Conservation (phyloP, 148 eudicot genomes). For the Rhododendron molle region DNA sequence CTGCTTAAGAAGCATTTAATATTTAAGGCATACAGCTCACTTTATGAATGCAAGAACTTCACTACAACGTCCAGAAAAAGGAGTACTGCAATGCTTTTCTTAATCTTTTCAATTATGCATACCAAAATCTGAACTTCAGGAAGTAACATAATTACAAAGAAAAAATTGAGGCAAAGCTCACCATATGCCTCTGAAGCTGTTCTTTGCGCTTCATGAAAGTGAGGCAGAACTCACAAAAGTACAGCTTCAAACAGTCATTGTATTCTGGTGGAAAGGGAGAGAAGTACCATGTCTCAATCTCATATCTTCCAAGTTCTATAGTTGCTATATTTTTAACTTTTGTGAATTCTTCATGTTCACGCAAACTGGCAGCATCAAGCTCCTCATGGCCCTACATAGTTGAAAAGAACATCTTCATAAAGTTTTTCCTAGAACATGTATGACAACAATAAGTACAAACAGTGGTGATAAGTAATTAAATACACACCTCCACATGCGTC, state of each 20-base stretch:
- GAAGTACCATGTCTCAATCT: constrained; percentile 99
- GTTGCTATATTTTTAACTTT: constrained; percentile 97
- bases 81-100: background rate
- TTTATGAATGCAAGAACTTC: background rate
- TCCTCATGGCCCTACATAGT: constrained; percentile 81
- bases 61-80: background rate
- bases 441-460: background rate
- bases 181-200: constrained; percentile 98
- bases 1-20: constrained; percentile 3
- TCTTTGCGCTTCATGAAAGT: constrained; percentile 94
- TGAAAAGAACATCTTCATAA: constrained; percentile 1
- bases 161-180: constrained; percentile 30
- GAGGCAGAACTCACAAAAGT: constrained; percentile 96
- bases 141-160: background rate
- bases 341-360: constrained; percentile 98
- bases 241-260: constrained; percentile 88
- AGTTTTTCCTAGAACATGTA: background rate
- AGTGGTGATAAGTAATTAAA: too few relatives aligned
- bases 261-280: constrained; percentile 98
- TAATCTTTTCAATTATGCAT: too few relatives aligned
- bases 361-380: constrained; percentile 99
- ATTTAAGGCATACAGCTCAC: background rate
- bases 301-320: constrained; percentile 92
- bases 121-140: background rate
- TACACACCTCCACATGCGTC: constrained; percentile 85